Evolutionary conservation across 805 yeast species (phyloP), one percentile per base, ranked within the genome.

Genomic region (Wickerhamiella siamensis): DNA sequence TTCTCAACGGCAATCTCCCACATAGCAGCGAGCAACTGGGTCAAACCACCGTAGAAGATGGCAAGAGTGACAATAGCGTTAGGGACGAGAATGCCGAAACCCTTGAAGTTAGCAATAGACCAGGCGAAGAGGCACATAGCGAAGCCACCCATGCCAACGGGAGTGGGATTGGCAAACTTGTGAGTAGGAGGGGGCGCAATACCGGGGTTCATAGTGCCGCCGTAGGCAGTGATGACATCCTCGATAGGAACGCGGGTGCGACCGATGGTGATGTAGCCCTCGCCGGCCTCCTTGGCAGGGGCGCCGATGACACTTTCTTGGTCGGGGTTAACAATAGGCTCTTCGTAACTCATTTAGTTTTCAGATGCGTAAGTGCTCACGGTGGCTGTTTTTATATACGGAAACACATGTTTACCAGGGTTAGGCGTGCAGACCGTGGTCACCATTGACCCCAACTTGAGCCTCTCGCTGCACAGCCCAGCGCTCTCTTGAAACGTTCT

Each of bases 131-230:
- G 75, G 3, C 81, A 74, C 45, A 75, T 52, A 2, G 81, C 78
- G 53, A 77, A 77, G 0, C 72, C 81, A 32, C 68, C 61, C 38
- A 77, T 55, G 6, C 83, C 83, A 33, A 77, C 59, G 5, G 83
- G 80, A 31, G 77, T 77, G 14, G 83, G 80, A 53, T 75, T 76
- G 36, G 74, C 83, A 50, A 77, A 67, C 48, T 69, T 68, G 51
- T 77, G 76, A 6, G 63, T 56, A 12, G 88, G 70, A 4, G 74
- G 70, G n/a, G 71, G 67, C 20, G 72, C 59, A 43, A 66, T 37
- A 66, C 83, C 88, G 19, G 91, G 83, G 50, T 77, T 76, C 56
- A 81, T 63, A 16, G 79, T 69, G 77, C 95, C 95, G 59, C 94
- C 95, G 41, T 59, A 60, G 26, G 65, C 65, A 15, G 45, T 49